Base-by-base conservation (phyloP, 495 filamentous ascomycete genomes). In the Viridothelium virens region DNA sequence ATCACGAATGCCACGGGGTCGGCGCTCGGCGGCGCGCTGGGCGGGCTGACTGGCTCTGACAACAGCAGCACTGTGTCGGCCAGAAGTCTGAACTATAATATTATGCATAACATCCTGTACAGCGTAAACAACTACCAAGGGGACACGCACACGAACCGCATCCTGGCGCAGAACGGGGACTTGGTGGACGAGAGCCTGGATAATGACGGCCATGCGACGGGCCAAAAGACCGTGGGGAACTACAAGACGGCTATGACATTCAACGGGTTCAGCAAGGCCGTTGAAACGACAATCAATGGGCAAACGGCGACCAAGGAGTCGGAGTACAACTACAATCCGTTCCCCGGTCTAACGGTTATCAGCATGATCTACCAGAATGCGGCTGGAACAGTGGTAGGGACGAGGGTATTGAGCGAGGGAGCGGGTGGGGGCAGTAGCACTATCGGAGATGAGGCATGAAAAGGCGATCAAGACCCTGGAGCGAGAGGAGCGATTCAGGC, bases 81-180 rank as follows among this genome's bases (percentile, higher is more conserved):
- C 41, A 31, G 36, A 25, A 64, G 61, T 11, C 33, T 70, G 56
- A 38, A 70, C 63, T 80, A 77, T 71, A 77, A 81, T 18, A 68
- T 83, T 16, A 72, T 74, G 56, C 75, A 82, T 70, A 80, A 82
- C 67, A 78, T 85, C 61, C 76, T 86, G 31, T 85, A 83, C 72
- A 78, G 75, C 65, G 73, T 82, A 68, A 85, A 85, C 73, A 78
- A 85, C 74, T 86, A 82, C 73, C 70, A 71, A 9, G 82, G 82
- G 5, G 72, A 81, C 59, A 80, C 78, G 44, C 82, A 84, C 72
- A 84, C 81, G 53, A 84, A 85, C 72, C 80, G 81, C 50, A 70
- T 84, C 25, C 72, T 85, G 61, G 79, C 75, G 44, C 82, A 85
- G 75, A 80, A 82, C 70, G 83, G 83, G 63, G 76, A 73, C 66